A percentile compares a stretch with the other conserved stretches of the same genome.
Evolutionary conservation across 1,139 yeast species (phyloP).

Genomic region (Pichia sp.): DNA sequence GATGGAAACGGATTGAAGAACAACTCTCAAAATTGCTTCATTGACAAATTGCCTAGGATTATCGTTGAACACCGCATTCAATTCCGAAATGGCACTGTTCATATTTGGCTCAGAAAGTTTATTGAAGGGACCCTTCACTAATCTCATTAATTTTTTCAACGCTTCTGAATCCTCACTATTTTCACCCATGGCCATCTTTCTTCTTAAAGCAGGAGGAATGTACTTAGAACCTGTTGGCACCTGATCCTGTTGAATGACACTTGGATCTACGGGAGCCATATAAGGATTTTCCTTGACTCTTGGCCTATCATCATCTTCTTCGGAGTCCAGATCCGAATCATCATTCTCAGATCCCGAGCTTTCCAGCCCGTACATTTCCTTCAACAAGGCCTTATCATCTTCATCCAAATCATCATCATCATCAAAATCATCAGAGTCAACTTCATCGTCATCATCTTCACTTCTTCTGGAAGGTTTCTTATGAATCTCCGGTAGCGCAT

Average conservation of each 20-base stretch:
- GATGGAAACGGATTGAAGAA: slow-evolving; percentile 59
- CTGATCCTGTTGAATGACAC: slow-evolving; percentile 9
- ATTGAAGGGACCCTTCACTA: slow-evolving; percentile 76
- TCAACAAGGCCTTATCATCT: slow-evolving; percentile 35
- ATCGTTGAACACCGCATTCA: slow-evolving; percentile 53
- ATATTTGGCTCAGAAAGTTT: slow-evolving; percentile 83
- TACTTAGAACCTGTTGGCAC: slow-evolving; percentile 41
- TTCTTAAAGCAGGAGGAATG: slow-evolving; percentile 79
- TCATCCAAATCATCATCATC: slow-evolving; percentile 37
- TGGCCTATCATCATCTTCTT: slow-evolving; percentile 18
- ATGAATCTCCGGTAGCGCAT: no score
- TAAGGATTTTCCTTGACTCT: slow-evolving; percentile 69
- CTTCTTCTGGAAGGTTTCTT: background rate
- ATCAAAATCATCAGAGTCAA: slow-evolving; percentile 40
- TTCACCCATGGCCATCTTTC: slow-evolving; percentile 36
- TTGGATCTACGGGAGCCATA: slow-evolving; percentile 55
- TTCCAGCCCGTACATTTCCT: slow-evolving; percentile 31
- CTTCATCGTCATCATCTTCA: slow-evolving; percentile 18
- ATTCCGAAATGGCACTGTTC: slow-evolving; percentile 57
- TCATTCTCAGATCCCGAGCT: slow-evolving; percentile 24
- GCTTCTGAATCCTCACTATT: slow-evolving; percentile 38
- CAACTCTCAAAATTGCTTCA: slow-evolving; percentile 53
- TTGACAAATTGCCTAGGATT: slow-evolving; percentile 76
- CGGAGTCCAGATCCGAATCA: slow-evolving; percentile 20
- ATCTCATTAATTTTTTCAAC: slow-evolving; percentile 42